Percentiles rank a stretch among this genome's conserved stretches.
Evolutionary conservation across 495 filamentous ascomycete species (phyloP).

Genomic region (Aspergillus cavernicola): DNA sequence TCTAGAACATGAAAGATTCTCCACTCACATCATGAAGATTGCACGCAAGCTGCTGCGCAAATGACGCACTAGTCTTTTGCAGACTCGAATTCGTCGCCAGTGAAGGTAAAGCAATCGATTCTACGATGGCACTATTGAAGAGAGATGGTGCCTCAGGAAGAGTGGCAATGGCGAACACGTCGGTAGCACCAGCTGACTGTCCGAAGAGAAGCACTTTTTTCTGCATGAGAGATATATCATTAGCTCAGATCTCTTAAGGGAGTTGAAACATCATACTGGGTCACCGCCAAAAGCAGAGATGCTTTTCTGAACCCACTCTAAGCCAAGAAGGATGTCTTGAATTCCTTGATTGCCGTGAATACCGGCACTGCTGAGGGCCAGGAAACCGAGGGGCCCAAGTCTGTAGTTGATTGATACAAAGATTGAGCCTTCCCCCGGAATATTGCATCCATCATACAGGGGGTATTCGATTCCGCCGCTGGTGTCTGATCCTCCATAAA

Average conservation of each 20-base stretch:
- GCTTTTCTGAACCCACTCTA: conserved; percentile 31
- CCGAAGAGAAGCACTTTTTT: conserved; percentile 38
- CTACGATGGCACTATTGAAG: conserved; percentile 28
- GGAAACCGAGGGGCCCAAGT: conserved; percentile 31
- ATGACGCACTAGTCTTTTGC: conserved; percentile 20
- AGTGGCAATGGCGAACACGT: conserved; percentile 29
- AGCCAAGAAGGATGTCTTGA: conserved; percentile 24
- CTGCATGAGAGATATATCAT: conserved; percentile 3
- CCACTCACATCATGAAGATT: conserved; percentile 22
- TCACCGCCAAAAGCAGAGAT: conserved; percentile 33
- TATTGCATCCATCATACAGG: conserved; percentile 40
- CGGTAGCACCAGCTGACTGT: conserved; percentile 36
- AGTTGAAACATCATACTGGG: too few relatives aligned
- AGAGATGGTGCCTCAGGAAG: conserved; percentile 32
- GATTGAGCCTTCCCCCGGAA: conserved; percentile 30
- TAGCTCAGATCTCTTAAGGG: too few relatives aligned
- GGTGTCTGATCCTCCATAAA: conserved; percentile 34
- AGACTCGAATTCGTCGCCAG: conserved; percentile 11
- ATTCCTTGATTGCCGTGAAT: conserved; percentile 28
- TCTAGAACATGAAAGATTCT: neutral
- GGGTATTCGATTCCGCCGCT: conserved; percentile 19
- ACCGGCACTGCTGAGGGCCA: conserved; percentile 24
- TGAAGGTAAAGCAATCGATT: conserved; percentile 31
- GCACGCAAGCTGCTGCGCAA: conserved; percentile 25
- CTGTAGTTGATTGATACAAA: conserved; percentile 41